Base-by-base conservation (phyloP, 805 yeast genomes). In the Metschnikowia aberdeeniae region DNA sequence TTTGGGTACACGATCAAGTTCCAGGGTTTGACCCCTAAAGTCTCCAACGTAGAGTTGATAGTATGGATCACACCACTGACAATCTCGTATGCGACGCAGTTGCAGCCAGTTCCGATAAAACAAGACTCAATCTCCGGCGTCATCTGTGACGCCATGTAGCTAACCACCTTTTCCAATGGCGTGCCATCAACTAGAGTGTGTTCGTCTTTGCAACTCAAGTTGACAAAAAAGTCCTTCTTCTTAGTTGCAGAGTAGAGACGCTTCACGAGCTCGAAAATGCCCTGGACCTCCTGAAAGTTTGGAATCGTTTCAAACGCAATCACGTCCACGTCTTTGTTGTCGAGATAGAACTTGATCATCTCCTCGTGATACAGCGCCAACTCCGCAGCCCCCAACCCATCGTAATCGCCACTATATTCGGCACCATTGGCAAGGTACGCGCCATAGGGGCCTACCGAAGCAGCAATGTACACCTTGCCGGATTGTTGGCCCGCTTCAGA, bases 361-460 rank as follows among this genome's bases (percentile, higher is more conserved):
- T 73, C 75, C 4, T 52, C 40, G 58, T 85, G 88, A 64, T 82
- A 84, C 14, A 64, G 62, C 6, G 56, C 59, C 43, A 86, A 55
- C 36, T 67, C 68, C 12, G 63, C 65, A 8, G 60, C 58, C 2
- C 64, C 57, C 6, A 61, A 66, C 22, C 60, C 67, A 9, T 70
- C 73, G 59, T 85, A 86, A 41, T 80, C 72, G 1, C 95, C 95
- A 3, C 82, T 78, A 54, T 82, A 87, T 56, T 87, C 96, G 0
- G 84, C 72, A 0, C 89, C 89, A 50, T 79, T 72, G 26, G 84
- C 79, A 31, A 84, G 57, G 52, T 65, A 80, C 0, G 90, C 86
- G 1, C 90, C 95, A 59, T 78, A 87, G 0, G 95, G 88, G 0
- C 95, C 96, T 31, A 86, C 63, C 6, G 86, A 78, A 0, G 86